Conservation (phyloP, 306 rosid species). For the Ziziphus jujuba region DNA sequence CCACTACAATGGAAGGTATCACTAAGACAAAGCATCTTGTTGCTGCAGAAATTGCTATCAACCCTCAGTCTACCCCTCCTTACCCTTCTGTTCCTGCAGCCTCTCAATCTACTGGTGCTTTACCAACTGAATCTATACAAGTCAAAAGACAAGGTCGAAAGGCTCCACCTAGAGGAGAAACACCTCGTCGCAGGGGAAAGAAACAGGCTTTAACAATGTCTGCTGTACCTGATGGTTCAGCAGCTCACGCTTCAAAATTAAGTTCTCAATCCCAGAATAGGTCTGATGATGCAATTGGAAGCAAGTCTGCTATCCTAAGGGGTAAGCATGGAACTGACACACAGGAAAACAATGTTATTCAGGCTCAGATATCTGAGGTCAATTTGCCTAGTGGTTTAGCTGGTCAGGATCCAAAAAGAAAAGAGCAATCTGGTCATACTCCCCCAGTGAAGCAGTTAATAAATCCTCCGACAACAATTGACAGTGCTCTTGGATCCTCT, state of each 20-base stretch:
- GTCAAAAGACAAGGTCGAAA: conserved; percentile 80
- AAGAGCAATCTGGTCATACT: conserved; percentile 55
- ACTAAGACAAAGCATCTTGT: conserved; percentile 29
- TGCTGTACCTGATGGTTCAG: conserved; percentile 39
- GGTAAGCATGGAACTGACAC: conserved; percentile 45
- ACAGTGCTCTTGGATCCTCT: conserved; percentile 52
- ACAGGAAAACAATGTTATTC: conserved; percentile 43
- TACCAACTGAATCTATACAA: conserved; percentile 51
- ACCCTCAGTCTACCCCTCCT: conserved; percentile 30
- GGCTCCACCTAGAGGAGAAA: conserved; percentile 63
- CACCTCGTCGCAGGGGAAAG: conserved; percentile 82
- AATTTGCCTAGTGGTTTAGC: conserved; percentile 48
- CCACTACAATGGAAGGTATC: conserved; percentile 31
- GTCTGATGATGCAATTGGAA: conserved; percentile 42
- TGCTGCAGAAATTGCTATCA: conserved; percentile 41
- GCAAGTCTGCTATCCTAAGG: conserved; percentile 41
- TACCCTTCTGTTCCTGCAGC: conserved; percentile 39
- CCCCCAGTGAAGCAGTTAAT: conserved; percentile 57
- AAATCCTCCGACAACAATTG: conserved; percentile 42
- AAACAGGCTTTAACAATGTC: conserved; percentile 44
- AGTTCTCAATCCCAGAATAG: conserved; percentile 42
- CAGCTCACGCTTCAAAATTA: conserved; percentile 52
- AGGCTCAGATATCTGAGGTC: conserved; percentile 48
- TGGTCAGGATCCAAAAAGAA: conserved; percentile 61
- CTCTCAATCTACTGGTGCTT: conserved; percentile 44